These are phyloP conservation scores for Aureobasidium namibiae DNA, from an alignment of 2,329 filamentous ascomycete species.

Conservation along the genomic window DNA sequence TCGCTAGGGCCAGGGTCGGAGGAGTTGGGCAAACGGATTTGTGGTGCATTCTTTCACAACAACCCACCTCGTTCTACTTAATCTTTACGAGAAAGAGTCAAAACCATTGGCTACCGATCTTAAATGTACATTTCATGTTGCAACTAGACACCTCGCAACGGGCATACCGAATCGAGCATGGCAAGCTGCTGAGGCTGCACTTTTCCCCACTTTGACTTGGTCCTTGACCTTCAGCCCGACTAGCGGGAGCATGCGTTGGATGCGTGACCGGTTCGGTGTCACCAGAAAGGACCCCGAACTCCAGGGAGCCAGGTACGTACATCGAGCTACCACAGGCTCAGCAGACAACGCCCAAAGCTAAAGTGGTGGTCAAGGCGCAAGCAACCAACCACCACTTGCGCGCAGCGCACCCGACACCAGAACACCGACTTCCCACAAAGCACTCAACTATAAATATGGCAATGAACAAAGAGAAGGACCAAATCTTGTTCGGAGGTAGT, in stretches of 20 bases:
- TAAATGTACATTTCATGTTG: not conserved
- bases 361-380: conserved; percentile 8
- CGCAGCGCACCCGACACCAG: conserved; percentile 7
- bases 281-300: not conserved
- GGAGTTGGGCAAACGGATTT: not conserved
- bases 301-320: not conserved
- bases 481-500: conserved; percentile 25
- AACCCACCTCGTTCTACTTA: not conserved
- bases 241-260: not conserved
- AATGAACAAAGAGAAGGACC: conserved; percentile 9
- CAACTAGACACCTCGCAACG: not conserved
- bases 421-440: not conserved
- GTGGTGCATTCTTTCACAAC: not conserved
- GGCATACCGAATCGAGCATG: not conserved
- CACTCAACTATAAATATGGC: not conserved
- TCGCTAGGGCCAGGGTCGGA: not conserved
- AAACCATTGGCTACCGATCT: not conserved
- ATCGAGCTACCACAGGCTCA: conserved; percentile 1
- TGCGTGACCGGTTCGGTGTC: conserved; percentile 10
- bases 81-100: not conserved
- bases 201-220: not conserved
- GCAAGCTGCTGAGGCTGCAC: not conserved
- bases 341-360: not conserved
- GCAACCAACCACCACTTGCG: conserved; percentile 2
- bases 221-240: not conserved